Conservation (phyloP, 1,284 basidiomycete species). For the Ceratobasidium papillatum region DNA sequence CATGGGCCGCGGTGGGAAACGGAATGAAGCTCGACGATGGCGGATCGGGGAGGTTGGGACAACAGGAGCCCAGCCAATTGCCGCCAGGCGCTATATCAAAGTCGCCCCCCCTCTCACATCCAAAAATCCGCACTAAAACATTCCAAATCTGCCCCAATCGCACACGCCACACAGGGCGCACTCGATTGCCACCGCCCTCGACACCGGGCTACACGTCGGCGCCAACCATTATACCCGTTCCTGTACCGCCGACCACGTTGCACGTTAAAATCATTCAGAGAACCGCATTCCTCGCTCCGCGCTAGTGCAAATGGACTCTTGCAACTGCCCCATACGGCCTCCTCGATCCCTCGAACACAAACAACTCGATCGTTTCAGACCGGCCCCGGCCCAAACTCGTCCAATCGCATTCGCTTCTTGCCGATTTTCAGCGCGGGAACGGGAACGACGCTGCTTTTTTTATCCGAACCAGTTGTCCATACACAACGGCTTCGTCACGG, state of each 20-base stretch:
- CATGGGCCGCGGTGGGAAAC: not conserved
- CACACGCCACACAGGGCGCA: constrained; percentile 16
- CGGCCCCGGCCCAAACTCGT: not conserved
- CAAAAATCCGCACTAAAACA: not conserved
- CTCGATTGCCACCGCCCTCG: constrained; percentile 13
- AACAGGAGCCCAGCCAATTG: constrained; percentile 5
- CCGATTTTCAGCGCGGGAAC: constrained; percentile 1
- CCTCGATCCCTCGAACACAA: not conserved
- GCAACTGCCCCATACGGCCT: not conserved
- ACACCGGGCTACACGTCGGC: constrained; percentile 10
- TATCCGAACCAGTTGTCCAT: not conserved
- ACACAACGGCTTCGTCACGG: too few species aligned
- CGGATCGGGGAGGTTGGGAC: constrained; percentile 10
- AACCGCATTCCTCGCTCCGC: too few species aligned
- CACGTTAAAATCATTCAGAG: not conserved
- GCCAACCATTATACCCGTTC: not conserved
- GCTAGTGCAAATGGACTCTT: not conserved
- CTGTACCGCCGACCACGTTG: not conserved
- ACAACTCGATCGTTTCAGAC: not conserved
- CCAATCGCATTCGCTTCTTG: not conserved
- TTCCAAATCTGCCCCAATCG: not conserved
- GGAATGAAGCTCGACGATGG: constrained; percentile 17
- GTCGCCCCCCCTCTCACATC: not conserved
- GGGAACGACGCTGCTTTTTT: not conserved
- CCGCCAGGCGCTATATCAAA: constrained; percentile 22